These are phyloP conservation scores for Podospora bellae-mahoneyi DNA, from an alignment of 495 filamentous ascomycete genomes.

Conservation along the genomic window DNA sequence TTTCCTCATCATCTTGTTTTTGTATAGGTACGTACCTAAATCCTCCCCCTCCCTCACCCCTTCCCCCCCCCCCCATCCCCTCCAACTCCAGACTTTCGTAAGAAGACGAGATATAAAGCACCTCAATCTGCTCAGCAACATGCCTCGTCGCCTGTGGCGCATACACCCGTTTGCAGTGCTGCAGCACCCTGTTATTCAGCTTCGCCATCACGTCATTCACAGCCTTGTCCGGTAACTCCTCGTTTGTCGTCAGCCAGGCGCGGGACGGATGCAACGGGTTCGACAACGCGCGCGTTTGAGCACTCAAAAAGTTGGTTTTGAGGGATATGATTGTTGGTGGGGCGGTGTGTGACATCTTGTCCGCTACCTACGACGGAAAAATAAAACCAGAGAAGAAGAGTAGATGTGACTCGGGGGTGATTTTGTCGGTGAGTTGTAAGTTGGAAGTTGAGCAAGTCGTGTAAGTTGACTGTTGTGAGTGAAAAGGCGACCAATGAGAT, in stretches of 20 bases:
- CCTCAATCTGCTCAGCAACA: slow-evolving; percentile 78
- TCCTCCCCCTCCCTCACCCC: slow-evolving; percentile 31
- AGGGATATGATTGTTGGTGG: slow-evolving; percentile 56
- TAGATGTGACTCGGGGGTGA: too few relatives aligned
- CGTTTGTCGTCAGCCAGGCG: slow-evolving; percentile 52
- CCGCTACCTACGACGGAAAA: not conserved
- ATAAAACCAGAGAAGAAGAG: not conserved
- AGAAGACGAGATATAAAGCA: slow-evolving; percentile 53
- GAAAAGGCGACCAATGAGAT: too few relatives aligned
- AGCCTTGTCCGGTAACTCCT: slow-evolving; percentile 50
- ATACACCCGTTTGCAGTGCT: slow-evolving; percentile 70
- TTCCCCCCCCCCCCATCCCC: slow-evolving; percentile 31
- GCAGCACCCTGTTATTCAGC: slow-evolving; percentile 64
- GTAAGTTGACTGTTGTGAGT: too few relatives aligned
- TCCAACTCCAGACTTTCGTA: slow-evolving; percentile 19
- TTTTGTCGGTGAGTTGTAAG: too few relatives aligned
- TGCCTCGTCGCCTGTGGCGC: slow-evolving; percentile 71
- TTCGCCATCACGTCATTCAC: slow-evolving; percentile 45
- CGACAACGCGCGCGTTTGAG: slow-evolving; percentile 1
- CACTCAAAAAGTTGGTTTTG: slow-evolving; percentile 51
- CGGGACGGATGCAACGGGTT: slow-evolving; percentile 48
- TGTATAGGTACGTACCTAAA: slow-evolving; percentile 34
- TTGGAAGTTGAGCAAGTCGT: too few relatives aligned
- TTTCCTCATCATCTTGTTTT: not conserved
- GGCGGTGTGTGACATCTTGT: not conserved